These are phyloP conservation scores for Podaxis sp. DNA, from an alignment of 768 basidiomycete genomes.

Conservation along the genomic window DNA sequence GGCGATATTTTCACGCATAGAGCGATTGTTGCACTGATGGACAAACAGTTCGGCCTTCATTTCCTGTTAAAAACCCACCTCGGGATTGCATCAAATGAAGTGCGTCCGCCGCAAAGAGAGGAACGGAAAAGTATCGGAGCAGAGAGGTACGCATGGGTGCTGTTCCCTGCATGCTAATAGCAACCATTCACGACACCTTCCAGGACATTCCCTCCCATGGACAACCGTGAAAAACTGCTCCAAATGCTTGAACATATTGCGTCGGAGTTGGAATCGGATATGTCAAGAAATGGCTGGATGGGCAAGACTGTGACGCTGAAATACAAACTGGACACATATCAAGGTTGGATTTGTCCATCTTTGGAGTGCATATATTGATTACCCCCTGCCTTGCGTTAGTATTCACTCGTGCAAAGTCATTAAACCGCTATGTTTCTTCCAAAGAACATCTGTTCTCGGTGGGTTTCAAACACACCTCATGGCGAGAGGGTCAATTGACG, in stretches of 20 bases:
- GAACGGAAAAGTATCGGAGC: conserved; percentile 91
- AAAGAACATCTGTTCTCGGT: conserved; percentile 78
- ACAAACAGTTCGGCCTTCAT: conserved; percentile 78
- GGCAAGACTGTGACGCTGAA: conserved; percentile 90
- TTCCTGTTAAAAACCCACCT: conserved; percentile 78
- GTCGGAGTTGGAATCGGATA: conserved; percentile 75
- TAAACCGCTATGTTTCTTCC: conserved; percentile 70
- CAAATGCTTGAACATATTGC: conserved; percentile 79
- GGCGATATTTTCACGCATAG: conserved; percentile 84
- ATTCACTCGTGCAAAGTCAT: conserved; percentile 80
- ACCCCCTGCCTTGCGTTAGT: conserved; percentile 31
- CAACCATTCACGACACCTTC: background rate
- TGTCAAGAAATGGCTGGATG: conserved; percentile 74
- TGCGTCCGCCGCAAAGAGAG: conserved; percentile 70
- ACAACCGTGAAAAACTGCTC: conserved; percentile 62
- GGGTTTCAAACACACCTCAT: conserved; percentile 20
- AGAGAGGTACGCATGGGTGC: conserved; percentile 44
- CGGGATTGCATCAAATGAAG: conserved; percentile 82
- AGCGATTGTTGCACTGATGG: conserved; percentile 72
- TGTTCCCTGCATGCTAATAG: background rate
- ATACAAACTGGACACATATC: conserved; percentile 88
- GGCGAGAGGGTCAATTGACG: background rate
- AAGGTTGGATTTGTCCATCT: conserved; percentile 41
- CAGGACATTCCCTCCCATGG: conserved; percentile 15
- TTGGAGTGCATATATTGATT: background rate